Base-by-base conservation (phyloP, 257 asterid genomes). In the Scutellaria minor region DNA sequence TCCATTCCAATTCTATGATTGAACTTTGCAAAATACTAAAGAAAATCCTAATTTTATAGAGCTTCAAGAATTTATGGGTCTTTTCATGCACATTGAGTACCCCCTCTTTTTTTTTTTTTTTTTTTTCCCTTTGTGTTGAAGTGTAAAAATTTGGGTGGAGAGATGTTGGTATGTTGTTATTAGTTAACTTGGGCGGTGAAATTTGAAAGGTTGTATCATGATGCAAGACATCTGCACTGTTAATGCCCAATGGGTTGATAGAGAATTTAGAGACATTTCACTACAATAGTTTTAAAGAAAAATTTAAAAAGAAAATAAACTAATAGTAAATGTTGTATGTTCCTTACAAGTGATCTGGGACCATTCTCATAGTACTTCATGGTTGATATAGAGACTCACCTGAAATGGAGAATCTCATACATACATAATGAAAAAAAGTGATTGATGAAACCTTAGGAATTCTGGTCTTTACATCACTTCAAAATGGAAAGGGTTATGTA, bases 401-500 rank as follows among this genome's bases (percentile, higher is more conserved):
- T 44, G 42, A 47, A 31, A 8, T 40, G 42, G 14, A 64, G 14
- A 40, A 22, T 22, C 5, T 1, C 60, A 18, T 27, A 18, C 55
- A 52, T 35, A 35, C 70, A 20, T 58, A 56, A 41, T 39, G 27
- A 22, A 22, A 22, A 22, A 22, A 22, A 22, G n/a, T 22, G 27
- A 22, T 22, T 22, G 27, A 22, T 22, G 27, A 22, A 22, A 22
- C 27, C 27, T 22, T 22, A 22, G 27, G 27, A 22, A 1, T 22
- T 2, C 27, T 22, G 27, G 27, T 24, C 27, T 27, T 22, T 73
- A 13, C 68, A 50, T 59, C 64, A 37, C 66, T 59, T 40, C 6
- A 42, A 11, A 62, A 66, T 74, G 78, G 61, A 66, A 54, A 47
- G 64, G 45, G 14, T 50, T 56, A 67, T 51, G 59, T 14, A 14